Evolutionary conservation across 345 rosid species (phyloP).

Genomic region (Rhizophora apiculata): DNA sequence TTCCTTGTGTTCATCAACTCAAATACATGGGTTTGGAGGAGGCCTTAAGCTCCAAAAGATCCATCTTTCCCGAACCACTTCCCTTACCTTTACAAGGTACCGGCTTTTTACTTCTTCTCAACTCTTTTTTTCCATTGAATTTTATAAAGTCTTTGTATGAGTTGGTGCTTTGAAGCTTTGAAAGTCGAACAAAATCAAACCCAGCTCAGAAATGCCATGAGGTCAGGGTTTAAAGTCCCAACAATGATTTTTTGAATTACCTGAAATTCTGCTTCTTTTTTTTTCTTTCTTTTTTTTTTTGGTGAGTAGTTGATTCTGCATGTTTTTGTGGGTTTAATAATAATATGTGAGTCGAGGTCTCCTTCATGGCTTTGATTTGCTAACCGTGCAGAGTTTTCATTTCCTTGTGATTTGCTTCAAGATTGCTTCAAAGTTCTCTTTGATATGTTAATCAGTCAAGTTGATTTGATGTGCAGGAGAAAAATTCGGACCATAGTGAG

Average conservation of each 20-base stretch:
- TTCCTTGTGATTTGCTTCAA: background rate
- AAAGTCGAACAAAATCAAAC: no score
- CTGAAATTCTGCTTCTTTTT: background rate
- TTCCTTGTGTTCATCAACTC: conserved; percentile 57
- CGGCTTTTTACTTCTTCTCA: background rate
- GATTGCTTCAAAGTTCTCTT: background rate
- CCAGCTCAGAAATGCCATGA: no score
- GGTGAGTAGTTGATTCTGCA: background rate
- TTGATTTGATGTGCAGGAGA: conserved; percentile 33
- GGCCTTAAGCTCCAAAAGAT: conserved; percentile 41
- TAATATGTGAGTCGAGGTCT: background rate
- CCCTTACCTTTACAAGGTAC: conserved; percentile 44
- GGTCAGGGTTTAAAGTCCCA: no score
- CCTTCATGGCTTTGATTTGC: background rate
- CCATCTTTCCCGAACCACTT: conserved; percentile 35
- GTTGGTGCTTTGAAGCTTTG: background rate
- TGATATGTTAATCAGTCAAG: background rate
- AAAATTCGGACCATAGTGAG: conserved; percentile 52
- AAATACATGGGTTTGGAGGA: conserved; percentile 53
- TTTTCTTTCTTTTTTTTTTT: background rate
- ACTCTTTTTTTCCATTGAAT: conserved; percentile 1
- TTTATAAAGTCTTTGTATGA: conserved; percentile 8
- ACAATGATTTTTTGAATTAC: background rate
- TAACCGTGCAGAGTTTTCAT: no score
- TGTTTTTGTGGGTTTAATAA: conserved; percentile 2